Evolutionary conservation across 2,329 filamentous ascomycete genomes (phyloP).

Genomic region (Teratosphaeria viscida): DNA sequence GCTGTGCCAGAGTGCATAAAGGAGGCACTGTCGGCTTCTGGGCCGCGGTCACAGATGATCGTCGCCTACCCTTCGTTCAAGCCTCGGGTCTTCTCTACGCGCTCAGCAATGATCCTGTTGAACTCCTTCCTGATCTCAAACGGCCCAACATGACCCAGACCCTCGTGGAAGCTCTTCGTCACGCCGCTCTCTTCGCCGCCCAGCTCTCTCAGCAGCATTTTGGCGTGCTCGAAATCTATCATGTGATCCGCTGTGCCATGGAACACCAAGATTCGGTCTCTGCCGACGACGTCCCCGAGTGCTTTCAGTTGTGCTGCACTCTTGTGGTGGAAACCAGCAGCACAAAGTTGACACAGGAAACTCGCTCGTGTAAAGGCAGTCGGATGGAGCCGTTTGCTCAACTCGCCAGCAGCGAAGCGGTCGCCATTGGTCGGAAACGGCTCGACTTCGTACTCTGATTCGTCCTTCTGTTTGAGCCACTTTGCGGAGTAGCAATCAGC

Average conservation of each 20-base stretch:
- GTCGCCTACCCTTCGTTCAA: conserved; percentile 5
- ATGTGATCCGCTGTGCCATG: conserved; percentile 71
- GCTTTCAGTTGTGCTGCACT: conserved; percentile 52
- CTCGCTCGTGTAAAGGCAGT: conserved; percentile 53
- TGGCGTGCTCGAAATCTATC: conserved; percentile 61
- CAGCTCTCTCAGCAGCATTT: conserved; percentile 56
- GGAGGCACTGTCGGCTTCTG: background rate
- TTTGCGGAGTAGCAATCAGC: conserved; percentile 53
- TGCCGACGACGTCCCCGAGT: conserved; percentile 58
- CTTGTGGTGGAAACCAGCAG: conserved; percentile 73
- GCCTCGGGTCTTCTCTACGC: conserved; percentile 42
- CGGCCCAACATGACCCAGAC: conserved; percentile 63
- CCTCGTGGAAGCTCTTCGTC: conserved; percentile 53
- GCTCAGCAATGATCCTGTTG: conserved; percentile 50
- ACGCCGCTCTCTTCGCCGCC: conserved; percentile 46
- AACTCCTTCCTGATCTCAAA: conserved; percentile 63
- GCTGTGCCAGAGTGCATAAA: background rate
- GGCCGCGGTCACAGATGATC: background rate
- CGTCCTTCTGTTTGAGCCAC: conserved; percentile 56
- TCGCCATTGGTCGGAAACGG: conserved; percentile 67
- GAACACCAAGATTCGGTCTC: conserved; percentile 63
- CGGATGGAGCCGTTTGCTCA: conserved; percentile 57
- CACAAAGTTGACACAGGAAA: conserved; percentile 67
- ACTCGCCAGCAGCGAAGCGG: conserved; percentile 69
- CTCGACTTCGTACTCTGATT: conserved; percentile 29